Evolutionary conservation across 2,329 filamentous ascomycete species (phyloP), one percentile per base, ranked within the genome.

Genomic region (Magnaporthiopsis rhizophila): DNA sequence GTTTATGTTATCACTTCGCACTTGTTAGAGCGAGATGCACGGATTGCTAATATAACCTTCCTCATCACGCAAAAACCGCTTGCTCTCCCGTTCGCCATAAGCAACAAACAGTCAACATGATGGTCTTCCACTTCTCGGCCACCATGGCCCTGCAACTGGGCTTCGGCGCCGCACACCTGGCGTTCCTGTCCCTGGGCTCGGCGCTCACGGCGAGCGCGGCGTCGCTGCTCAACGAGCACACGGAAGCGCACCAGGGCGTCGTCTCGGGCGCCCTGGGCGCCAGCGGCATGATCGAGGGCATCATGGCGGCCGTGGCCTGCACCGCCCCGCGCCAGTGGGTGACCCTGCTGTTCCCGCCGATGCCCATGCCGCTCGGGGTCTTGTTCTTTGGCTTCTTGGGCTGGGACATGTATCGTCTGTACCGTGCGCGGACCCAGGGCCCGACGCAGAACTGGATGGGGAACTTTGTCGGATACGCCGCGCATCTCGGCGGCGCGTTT

Each of bases 401-500:
- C 24, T 70, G 66, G 65, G 69, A 70, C 56, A 64, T 65, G 61
- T 69, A 69, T 36, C 38, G 66, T 11, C 63, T 68, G 56, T 58
- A 62, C 21, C 15, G 62, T 45, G 64, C 65, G 62, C 64, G 64
- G 56, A 45, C 30, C 36, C 34, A 59, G 24, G 67, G 66, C 6
- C 63, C 38, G n/a, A 62, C 56, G n/a, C 45, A 64, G 50, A 64
- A 61, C 61, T 67, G 64, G 62, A 62, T 59, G 62, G 64, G 65
- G 9, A 64, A 61, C 21, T 65, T 65, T 3, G 65, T 70, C 26
- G 70, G 69, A 7, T 69, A 71, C 58, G 69, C 70, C 11, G 70
- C 69, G 15, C 70, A 71, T 50, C 64, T 71, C 1, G 70, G 70
- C 3, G 70, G 70, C 12, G 67, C 67, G 0, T 67, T 66, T 2